Base-by-base conservation (phyloP, 495 filamentous ascomycete species). In the Pseudevernia furfuracea region DNA sequence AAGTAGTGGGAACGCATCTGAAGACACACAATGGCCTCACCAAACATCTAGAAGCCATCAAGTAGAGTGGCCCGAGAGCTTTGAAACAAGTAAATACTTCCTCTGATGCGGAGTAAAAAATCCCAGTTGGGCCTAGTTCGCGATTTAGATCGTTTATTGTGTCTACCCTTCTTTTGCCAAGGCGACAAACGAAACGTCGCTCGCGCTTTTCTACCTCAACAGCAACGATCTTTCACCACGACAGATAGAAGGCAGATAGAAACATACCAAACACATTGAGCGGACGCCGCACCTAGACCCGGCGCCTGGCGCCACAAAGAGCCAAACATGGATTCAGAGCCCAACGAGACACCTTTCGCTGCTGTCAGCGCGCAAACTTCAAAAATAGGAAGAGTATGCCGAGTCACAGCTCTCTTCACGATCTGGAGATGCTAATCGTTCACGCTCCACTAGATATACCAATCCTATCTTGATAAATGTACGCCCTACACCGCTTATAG, bases 401-500 rank as follows among this genome's bases (percentile, higher is more conserved):
- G 56, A 34, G 46, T 68, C 67, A 67, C 69, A 55, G 43, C 48
- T 36, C 21, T 58, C 38, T 56, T n/a, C 38, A 63, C 2, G 56
- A 37, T 56, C 36, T 56, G 14, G 19, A 57, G 49, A 25, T 28
- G 38, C 61, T 52, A n/a, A 66, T 10, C 37, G 25, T 55, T 5
- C 30, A 4, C 8, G 25, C n/a, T 41, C 4, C 21, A 38, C 48
- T 71, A 97, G 93, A 83, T 92, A 83, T 98, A 95, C 75, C 94
- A 98, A 89, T 81, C 90, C 61, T 91, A 90, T 66, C 87, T 98
- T 58, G 94, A 98, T 78, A 88, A 91, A 74, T 89, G 86, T 44
- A 96, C 92, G 2, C 94, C 94, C 11, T 95, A 86, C 74, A 85
- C 87, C 46, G 75, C 85, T 60, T 96, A 97, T 75, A 85, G 94